A percentile compares a stretch with the other conserved stretches of the same genome.
Evolutionary conservation across 192 early-diverging fungal genomes (phyloP).

Genomic region (Diversispora epigaea): DNA sequence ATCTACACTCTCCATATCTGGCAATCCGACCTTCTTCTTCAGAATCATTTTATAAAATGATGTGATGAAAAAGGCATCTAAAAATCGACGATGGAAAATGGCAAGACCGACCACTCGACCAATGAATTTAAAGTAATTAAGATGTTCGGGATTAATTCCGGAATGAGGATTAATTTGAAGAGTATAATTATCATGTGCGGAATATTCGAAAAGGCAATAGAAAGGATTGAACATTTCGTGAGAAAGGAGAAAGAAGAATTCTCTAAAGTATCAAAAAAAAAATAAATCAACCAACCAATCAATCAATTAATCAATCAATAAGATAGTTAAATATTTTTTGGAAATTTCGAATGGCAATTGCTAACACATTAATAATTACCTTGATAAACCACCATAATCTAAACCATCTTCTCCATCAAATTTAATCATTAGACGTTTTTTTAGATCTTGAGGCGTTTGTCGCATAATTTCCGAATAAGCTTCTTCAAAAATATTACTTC

Average conservation of each 20-base stretch:
- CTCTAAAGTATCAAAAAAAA: conserved; percentile 50
- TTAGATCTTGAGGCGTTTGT: conserved; percentile 82
- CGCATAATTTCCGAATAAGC: conserved; percentile 96
- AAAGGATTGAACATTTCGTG: conserved; percentile 99
- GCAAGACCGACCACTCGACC: conserved; percentile 94
- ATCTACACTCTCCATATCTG: conserved; percentile 94
- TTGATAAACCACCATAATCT: conserved; percentile 96
- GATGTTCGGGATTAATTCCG: conserved; percentile 93
- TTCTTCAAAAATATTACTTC: conserved; percentile 92
- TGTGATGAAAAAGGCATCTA: conserved; percentile 95
- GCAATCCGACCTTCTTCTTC: conserved; percentile 82
- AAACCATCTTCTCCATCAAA: conserved; percentile 98
- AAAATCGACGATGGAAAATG: conserved; percentile 95
- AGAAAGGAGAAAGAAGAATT: conserved; percentile 97
- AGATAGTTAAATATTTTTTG: not conserved
- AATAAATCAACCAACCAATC: not conserved
- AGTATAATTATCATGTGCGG: conserved; percentile 97
- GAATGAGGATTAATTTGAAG: conserved; percentile 97
- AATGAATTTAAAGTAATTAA: conserved; percentile 98
- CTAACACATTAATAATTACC: conserved; percentile 43
- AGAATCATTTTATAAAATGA: conserved; percentile 97
- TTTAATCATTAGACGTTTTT: conserved; percentile 97
- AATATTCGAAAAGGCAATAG: conserved; percentile 95
- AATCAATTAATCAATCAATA: no score
- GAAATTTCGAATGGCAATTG: no score